Evolutionary conservation across 163 green algal species (phyloP), one percentile per base, ranked within the genome.

Genomic region (Scenedesmus sp.): DNA sequence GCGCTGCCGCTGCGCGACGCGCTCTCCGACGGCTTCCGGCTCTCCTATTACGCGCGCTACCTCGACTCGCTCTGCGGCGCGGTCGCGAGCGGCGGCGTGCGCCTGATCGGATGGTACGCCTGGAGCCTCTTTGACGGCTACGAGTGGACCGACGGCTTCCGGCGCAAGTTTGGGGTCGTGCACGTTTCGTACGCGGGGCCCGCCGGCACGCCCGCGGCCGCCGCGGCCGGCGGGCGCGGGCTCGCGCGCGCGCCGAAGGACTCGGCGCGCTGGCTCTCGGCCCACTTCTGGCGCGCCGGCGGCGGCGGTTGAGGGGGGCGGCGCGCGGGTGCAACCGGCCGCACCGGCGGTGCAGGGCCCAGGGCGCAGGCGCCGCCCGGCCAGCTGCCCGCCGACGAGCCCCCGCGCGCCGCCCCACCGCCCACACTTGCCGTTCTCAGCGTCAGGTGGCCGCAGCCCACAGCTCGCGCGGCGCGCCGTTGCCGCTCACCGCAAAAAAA

Each of bases 81-180:
- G 5, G 71, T 63, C 17, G n/a, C 33, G 7, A 20, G 28, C 1
- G 62, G 45, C 2, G 44, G 44, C 4, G 48, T 77, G 7, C 77
- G 45, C 7, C 13, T 82, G 3, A 42, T 64, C 18, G 54, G 33
- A 10, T 64, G 48, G 28, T 66, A 72, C 26, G 62, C 70, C 1
- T 85, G 75, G 65, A 60, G 33, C 33, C 47, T 81, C 4, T 51
- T 90, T 33, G 85, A 90, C 74, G 87, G 85, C 29, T 89, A 88
- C 66, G 86, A 93, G 58, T 93, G 88, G 86, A 81, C 83, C 29
- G 83, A 91, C 63, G 89, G 89, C 2, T 94, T 90, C 69, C 60
- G 54, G 7, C 83, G 87, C 48, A 74, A 85, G 58, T 94, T 94
- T 84, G 89, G 89, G 39, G 81, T 91, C 31, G 65, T 89, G 14